Evolutionary conservation across 164 flowering plant genomes (phyloP), one percentile per base, ranked within the genome.

Genomic region (Annona cherimola): DNA sequence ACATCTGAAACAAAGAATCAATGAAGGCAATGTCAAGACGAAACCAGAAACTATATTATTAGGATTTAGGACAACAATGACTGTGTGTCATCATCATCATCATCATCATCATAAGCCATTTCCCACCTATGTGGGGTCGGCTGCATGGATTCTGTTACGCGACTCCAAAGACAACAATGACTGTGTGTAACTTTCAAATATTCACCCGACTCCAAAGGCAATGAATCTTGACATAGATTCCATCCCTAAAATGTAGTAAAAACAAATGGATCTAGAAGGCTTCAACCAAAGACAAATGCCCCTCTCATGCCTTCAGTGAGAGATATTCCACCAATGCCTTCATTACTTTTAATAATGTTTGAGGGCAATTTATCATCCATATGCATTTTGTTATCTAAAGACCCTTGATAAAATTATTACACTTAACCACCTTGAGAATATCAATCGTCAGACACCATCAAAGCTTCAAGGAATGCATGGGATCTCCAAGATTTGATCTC

Each of bases 1-100:
- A 91, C 99, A 91, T 94, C 99, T 94, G 90, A 65, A 19, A 42
- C 72, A 77, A 57, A 59, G 20, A 75, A 63, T 45, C 46, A 42
- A 64, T 64, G 44, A 39, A 64, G 41, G 4, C 42, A 11, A 40
- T 40, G 20, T 50, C 57, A 50, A 50, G 57, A 11, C 8, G 3
- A 50, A 50, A 9, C 57, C 57, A 50, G 14, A 50, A 11, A 50
- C 57, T 50, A 5, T 11, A 9, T 50, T 16, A 12, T 50, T 50
- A 50, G 57, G 11, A 50, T 11, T 16, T 16, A 9, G 18, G 57
- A 50, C 57, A 16, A 50, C 57, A 50, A 50, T 50, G 57, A 16
- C 57, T 50, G 14, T 9, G 8, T 50, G 57, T 50, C 57, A 50
- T 50, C n/a, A n/a, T n/a, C n/a, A n/a, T n/a, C n/a, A n/a, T n/a